phyloP scores from a whole-genome alignment of 257 asterid species.

The Solanum peruvianum region DNA sequence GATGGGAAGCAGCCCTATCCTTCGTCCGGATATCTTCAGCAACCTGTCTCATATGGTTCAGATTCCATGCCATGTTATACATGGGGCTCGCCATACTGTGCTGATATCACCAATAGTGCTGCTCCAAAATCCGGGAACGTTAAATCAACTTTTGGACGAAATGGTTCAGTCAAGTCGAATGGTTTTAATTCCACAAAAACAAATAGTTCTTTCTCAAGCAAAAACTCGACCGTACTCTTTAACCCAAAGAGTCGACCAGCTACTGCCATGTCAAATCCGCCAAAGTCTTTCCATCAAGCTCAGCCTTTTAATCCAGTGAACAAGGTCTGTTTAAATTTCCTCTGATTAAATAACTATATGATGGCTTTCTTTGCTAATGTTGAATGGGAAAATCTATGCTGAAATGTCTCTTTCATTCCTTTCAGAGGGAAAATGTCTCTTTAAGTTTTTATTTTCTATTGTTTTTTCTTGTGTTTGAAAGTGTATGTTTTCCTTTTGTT shows the following conservation, averaged over 20 bases:
- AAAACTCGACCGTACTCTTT: conserved; percentile 20
- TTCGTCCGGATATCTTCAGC: conserved; percentile 42
- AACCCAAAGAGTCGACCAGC: conserved; percentile 32
- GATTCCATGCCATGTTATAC: conserved; percentile 40
- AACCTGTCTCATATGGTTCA: conserved; percentile 35
- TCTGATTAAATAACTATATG: neutral
- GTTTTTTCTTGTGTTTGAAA: neutral
- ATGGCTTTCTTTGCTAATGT: neutral
- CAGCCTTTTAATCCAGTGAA: conserved; percentile 36
- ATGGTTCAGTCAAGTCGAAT: conserved; percentile 35
- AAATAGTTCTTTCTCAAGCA: conserved; percentile 8
- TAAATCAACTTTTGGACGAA: conserved; percentile 20
- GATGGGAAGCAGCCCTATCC: conserved; percentile 48
- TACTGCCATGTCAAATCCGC: conserved; percentile 14
- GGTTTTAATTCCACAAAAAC: conserved; percentile 24
- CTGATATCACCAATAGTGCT: conserved; percentile 26
- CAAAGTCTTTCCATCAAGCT: conserved; percentile 36
- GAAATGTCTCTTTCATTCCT: neutral
- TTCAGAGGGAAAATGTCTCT: neutral
- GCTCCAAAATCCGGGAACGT: conserved; percentile 25
- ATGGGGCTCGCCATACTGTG: conserved; percentile 31
- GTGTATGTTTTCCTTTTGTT: neutral
- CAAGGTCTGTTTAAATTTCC: conserved; percentile 28
- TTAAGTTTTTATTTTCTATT: neutral
- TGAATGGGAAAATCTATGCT: neutral